These are phyloP conservation scores for Ruellia speciosa DNA, from an alignment of 305 asterid species.

Conservation along the genomic window DNA sequence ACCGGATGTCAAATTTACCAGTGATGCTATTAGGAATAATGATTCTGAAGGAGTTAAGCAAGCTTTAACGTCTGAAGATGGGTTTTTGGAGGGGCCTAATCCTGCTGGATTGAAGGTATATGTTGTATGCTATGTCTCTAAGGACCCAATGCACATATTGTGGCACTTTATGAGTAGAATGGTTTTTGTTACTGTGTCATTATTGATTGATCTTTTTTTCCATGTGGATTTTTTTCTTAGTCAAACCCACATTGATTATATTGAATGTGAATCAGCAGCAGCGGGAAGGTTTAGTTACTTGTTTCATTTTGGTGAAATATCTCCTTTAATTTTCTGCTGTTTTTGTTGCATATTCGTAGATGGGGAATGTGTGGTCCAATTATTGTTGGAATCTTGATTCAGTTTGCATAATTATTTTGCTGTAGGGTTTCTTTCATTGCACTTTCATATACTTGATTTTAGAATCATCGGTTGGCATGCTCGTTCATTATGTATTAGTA, in stretches of 20 bases:
- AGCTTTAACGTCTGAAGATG: constrained; percentile 93
- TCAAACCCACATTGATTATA: too few species aligned
- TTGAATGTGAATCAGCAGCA: too few species aligned
- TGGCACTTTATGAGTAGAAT: not conserved
- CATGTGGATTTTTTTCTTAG: not conserved
- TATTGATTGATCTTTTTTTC: not conserved
- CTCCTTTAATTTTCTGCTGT: too few species aligned
- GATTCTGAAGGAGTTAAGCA: constrained; percentile 95
- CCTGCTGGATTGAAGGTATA: constrained; percentile 93
- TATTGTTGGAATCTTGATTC: not conserved
- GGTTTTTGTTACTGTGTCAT: not conserved
- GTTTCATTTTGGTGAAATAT: not conserved
- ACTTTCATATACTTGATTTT: not conserved
- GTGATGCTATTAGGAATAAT: constrained; percentile 88
- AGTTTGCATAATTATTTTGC: not conserved
- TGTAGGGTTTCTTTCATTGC: not conserved
- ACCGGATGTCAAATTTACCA: constrained; percentile 78
- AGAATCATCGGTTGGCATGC: not conserved
- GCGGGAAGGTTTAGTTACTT: not conserved
- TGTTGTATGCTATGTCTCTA: constrained; percentile 2
- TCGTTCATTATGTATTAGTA: not conserved
- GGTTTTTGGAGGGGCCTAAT: constrained; percentile 82
- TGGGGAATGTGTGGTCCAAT: not conserved
- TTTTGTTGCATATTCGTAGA: too few species aligned
- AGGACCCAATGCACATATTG: not conserved